A percentile compares a stretch with the other conserved stretches of the same genome.
Conservation (phyloP, 2,329 filamentous ascomycete species). For the Rhinocladiella similis region DNA sequence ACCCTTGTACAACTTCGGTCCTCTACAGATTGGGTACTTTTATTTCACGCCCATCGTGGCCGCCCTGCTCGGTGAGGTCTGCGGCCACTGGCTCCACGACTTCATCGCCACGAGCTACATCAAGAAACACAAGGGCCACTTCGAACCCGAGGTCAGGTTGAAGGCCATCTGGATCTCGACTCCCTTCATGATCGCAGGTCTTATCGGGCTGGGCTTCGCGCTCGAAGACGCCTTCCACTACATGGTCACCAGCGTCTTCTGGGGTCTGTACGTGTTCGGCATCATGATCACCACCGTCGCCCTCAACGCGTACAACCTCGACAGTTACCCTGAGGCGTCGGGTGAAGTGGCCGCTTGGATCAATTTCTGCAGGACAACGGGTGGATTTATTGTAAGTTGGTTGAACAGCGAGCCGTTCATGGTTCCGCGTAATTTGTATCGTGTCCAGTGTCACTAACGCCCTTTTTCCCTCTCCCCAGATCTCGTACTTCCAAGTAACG, state of each 20-base stretch:
- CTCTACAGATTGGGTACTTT: conserved; percentile 54
- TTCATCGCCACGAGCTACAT: conserved; percentile 48
- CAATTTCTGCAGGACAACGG: conserved; percentile 50
- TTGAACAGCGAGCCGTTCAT: too few species aligned
- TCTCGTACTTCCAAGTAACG: conserved; percentile 52
- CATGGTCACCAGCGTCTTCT: conserved; percentile 50
- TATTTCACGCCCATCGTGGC: conserved; percentile 61
- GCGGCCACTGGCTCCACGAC: conserved; percentile 60
- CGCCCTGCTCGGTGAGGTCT: conserved; percentile 53
- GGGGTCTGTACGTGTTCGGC: conserved; percentile 54
- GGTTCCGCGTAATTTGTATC: too few species aligned
- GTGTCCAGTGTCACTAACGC: too few species aligned
- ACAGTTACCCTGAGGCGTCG: conserved; percentile 57
- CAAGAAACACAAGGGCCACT: conserved; percentile 49
- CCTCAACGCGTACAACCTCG: conserved; percentile 54
- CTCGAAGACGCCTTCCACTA: conserved; percentile 54
- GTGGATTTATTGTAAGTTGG: conserved; percentile 46
- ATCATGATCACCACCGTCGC: conserved; percentile 42
- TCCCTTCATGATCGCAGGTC: conserved; percentile 51
- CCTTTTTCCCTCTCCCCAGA: not conserved
- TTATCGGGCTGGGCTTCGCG: conserved; percentile 55
- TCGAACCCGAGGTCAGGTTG: conserved; percentile 59
- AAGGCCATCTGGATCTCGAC: conserved; percentile 49
- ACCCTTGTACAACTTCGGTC: conserved; percentile 53
- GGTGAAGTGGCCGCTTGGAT: conserved; percentile 56